These are phyloP conservation scores for Akanthomyces dipterigenus DNA, from an alignment of 2,329 filamentous ascomycete species.

Conservation along the genomic window DNA sequence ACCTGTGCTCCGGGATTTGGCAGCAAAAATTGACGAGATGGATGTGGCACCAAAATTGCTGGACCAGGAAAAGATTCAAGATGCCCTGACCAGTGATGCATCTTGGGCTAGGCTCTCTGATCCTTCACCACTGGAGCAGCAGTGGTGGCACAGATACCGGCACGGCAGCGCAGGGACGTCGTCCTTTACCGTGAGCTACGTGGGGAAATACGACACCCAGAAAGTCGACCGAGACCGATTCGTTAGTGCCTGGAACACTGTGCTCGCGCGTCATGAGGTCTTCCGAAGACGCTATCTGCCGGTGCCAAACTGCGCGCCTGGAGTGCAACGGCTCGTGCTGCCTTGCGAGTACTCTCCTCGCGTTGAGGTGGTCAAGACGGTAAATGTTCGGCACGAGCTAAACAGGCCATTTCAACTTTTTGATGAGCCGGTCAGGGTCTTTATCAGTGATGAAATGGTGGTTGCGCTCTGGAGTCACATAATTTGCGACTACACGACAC, in stretches of 20 bases:
- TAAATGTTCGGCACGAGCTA: conserved; percentile 14
- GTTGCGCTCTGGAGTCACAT: conserved; percentile 25
- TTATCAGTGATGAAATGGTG: conserved; percentile 18
- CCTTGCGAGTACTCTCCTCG: conserved; percentile 1
- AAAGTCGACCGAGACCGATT: conserved; percentile 16
- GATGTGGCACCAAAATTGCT: not conserved
- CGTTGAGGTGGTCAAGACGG: not conserved
- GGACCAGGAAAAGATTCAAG: not conserved
- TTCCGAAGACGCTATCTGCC: conserved; percentile 11
- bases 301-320: not conserved
- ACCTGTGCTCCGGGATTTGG: not conserved
- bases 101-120: not conserved
- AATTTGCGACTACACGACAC: conserved; percentile 26
- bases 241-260: conserved; percentile 17
- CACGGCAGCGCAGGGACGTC: conserved; percentile 12
- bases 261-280: conserved; percentile 13
- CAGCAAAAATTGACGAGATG: not conserved
- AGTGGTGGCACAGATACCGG: not conserved
- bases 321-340: not conserved
- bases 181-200: conserved; percentile 23
- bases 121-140: not conserved
- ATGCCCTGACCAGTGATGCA: not conserved
- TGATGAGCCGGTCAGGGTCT: conserved; percentile 20
- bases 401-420: conserved; percentile 21
- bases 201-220: conserved; percentile 8